A percentile compares a stretch with the other conserved stretches of the same genome.
Conservation (phyloP, 2,329 filamentous ascomycete species). For the Nigrospora osmanthi region DNA sequence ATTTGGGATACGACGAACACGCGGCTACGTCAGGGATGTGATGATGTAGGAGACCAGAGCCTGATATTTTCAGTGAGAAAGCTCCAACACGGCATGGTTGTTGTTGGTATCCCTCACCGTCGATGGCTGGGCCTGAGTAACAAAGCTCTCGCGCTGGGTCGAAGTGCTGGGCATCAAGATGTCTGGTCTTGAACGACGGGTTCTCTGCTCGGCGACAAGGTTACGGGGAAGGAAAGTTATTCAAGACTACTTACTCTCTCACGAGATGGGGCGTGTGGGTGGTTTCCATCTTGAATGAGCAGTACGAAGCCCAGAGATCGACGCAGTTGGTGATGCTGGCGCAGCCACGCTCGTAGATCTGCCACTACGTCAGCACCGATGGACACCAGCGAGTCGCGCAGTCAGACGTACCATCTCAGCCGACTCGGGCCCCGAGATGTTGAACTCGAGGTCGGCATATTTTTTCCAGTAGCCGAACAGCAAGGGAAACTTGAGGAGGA, state of each 20-base stretch:
- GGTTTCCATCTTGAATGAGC: slow-evolving; percentile 95
- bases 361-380: slow-evolving; percentile 13
- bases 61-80: slow-evolving; percentile 61
- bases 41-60: slow-evolving; percentile 40
- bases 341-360: slow-evolving; percentile 94
- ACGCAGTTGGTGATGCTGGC: slow-evolving; percentile 90
- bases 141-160: slow-evolving; percentile 24
- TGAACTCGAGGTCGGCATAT: slow-evolving; percentile 96
- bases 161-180: slow-evolving; percentile 18
- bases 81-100: slow-evolving; percentile 47
- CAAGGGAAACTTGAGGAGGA: slow-evolving; percentile 89
- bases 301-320: slow-evolving; percentile 96
- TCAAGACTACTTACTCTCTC: slow-evolving; percentile 93
- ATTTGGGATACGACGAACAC: slow-evolving; percentile 33
- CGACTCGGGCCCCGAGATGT: slow-evolving; percentile 91
- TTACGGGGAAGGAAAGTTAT: slow-evolving; percentile 59
- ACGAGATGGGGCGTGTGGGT: slow-evolving; percentile 91
- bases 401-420: slow-evolving; percentile 71
- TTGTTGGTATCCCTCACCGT: slow-evolving; percentile 68
- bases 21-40: slow-evolving; percentile 25
- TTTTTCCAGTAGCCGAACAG: slow-evolving; percentile 99
- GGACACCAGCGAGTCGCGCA: slow-evolving; percentile 1
- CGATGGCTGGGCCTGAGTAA: slow-evolving; percentile 27
- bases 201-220: slow-evolving; percentile 37
- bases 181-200: slow-evolving; percentile 16